phyloP scores from a whole-genome alignment of 331 rosid species.

The Rhamnella rubrinervis region DNA sequence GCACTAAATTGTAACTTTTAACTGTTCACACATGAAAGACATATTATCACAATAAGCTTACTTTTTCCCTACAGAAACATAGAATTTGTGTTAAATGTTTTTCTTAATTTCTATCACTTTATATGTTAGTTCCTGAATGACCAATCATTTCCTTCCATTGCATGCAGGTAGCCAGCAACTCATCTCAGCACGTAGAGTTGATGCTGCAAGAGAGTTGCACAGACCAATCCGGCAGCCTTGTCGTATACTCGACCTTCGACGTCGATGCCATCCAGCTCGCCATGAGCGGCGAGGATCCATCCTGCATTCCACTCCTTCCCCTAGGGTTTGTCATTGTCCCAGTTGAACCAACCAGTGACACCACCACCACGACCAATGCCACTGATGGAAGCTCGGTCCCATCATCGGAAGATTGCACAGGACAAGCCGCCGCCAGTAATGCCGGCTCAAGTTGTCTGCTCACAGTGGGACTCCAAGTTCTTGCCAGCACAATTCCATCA shows the following conservation, averaged over 20 bases:
- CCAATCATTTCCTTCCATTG: neutral
- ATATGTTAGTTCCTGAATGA: neutral
- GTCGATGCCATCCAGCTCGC: constrained; percentile 86
- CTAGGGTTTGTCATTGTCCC: constrained; percentile 78
- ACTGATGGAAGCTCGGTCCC: constrained; percentile 1
- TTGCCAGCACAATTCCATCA: constrained; percentile 76
- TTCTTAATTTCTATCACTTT: neutral
- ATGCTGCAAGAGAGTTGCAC: constrained; percentile 97
- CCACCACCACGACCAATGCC: neutral
- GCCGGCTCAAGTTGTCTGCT: constrained; percentile 50
- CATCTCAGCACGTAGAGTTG: constrained; percentile 83
- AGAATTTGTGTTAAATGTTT: neutral
- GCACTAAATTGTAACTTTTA: too few relatives aligned
- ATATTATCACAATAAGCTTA: too few relatives aligned
- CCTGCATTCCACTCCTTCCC: constrained; percentile 86
- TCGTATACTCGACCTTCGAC: constrained; percentile 70
- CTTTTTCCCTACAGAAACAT: too few relatives aligned
- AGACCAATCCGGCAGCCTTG: constrained; percentile 72
- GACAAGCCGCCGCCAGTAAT: neutral
- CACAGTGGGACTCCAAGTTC: constrained; percentile 74
- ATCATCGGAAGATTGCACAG: neutral
- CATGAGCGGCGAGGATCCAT: constrained; percentile 86
- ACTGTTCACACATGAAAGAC: too few relatives aligned
- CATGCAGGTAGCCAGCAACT: constrained; percentile 85
- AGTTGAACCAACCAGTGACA: constrained; percentile 14